phyloP scores from a whole-genome alignment of 1,284 basidiomycete genomes.

The Wallemia mellicola region DNA sequence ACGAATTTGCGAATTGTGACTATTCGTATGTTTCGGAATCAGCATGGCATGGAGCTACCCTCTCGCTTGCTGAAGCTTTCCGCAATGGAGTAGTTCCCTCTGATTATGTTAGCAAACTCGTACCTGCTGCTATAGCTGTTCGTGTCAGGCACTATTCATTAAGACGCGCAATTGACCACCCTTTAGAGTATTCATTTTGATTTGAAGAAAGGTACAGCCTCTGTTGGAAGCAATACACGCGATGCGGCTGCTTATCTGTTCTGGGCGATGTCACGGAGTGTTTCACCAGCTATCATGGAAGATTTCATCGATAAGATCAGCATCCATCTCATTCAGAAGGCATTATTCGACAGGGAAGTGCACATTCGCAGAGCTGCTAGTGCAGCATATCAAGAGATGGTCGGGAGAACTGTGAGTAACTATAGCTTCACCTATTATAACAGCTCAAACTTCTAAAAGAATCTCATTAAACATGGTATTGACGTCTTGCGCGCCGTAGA shows the following conservation, averaged over 20 bases:
- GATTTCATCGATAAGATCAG: constrained; percentile 38
- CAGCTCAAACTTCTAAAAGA: constrained; percentile 20
- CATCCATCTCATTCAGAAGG: constrained; percentile 36
- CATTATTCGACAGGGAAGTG: constrained; percentile 74
- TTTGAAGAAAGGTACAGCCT: constrained; percentile 63
- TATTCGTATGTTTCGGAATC: constrained; percentile 23
- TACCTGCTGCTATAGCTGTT: not conserved
- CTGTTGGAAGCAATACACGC: constrained; percentile 73
- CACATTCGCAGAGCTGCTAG: constrained; percentile 88
- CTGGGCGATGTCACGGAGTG: constrained; percentile 70
- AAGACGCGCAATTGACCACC: too few species aligned
- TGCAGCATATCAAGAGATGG: constrained; percentile 90
- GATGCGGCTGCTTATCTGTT: constrained; percentile 83
- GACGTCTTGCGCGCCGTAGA: constrained; percentile 71
- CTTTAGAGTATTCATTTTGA: constrained; percentile 34
- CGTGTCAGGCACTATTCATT: too few species aligned
- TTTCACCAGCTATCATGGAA: constrained; percentile 27
- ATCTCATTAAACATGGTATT: constrained; percentile 71
- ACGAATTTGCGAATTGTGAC: constrained; percentile 16
- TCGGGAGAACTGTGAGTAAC: constrained; percentile 51
- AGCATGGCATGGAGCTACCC: constrained; percentile 81
- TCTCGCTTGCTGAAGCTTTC: constrained; percentile 75
- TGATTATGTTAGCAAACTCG: constrained; percentile 1
- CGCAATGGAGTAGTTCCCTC: constrained; percentile 30
- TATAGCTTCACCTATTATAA: not conserved